Evolutionary conservation across 805 yeast species (phyloP).

Genomic region (Ogataea parapolymorpha): DNA sequence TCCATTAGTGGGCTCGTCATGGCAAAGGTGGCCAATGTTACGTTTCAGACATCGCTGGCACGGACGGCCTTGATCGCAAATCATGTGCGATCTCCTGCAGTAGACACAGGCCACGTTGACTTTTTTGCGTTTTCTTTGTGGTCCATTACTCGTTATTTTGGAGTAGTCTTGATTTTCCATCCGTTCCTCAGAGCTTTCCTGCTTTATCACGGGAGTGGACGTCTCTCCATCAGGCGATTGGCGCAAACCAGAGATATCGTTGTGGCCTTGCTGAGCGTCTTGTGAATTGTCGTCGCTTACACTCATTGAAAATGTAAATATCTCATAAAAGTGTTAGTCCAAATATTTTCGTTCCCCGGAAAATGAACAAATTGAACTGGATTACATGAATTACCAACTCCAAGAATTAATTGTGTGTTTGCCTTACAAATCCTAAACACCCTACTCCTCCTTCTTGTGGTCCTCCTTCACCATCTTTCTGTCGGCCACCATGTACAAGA

Average conservation of each 20-base stretch:
- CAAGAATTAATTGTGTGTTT: too few relatives aligned
- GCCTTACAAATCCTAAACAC: background rate
- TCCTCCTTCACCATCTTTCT: slow-evolving; percentile 13
- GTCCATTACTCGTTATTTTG: background rate
- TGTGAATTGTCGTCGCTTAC: slow-evolving; percentile 1
- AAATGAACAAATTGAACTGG: background rate
- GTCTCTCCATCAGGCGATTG: background rate
- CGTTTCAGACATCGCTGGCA: slow-evolving; percentile 83
- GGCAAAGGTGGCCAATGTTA: slow-evolving; percentile 84
- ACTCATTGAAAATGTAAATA: slow-evolving; percentile 1
- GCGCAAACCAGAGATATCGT: background rate
- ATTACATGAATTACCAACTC: background rate
- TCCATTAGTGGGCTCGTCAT: slow-evolving; percentile 58
- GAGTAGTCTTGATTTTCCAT: background rate
- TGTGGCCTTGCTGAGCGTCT: background rate
- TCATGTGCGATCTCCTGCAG: slow-evolving; percentile 91
- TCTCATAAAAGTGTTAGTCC: background rate
- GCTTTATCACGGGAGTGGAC: background rate
- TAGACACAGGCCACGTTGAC: slow-evolving; percentile 77
- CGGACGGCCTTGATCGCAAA: slow-evolving; percentile 76
- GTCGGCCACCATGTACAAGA: slow-evolving; percentile 25
- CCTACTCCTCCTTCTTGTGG: slow-evolving; percentile 2
- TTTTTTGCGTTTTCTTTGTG: slow-evolving; percentile 39
- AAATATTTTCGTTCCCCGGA: background rate
- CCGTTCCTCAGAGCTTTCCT: slow-evolving; percentile 1